Base-by-base conservation (phyloP, 495 filamentous ascomycete genomes). In the Neurospora cerealis region DNA sequence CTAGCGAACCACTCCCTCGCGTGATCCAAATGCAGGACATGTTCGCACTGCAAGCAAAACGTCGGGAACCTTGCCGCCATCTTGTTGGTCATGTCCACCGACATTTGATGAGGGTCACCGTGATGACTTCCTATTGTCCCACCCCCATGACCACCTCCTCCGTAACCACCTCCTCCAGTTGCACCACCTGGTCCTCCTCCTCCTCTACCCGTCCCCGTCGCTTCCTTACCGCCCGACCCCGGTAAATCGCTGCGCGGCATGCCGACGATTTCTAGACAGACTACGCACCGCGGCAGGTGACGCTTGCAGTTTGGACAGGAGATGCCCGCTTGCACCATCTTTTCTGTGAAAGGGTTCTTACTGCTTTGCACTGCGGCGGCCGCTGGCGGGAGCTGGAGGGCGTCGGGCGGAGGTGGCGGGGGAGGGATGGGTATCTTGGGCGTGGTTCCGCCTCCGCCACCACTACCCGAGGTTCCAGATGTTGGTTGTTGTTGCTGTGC, bases 11-110 rank as follows among this genome's bases (percentile, higher is more conserved):
- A 99, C 75, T 91, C 89, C 74, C 89, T 85, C 13, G 94, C 93
- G 81, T 98, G 96, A 77, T 95, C 90, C 17, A 92, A 89, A 81
- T 99, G 96, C 78, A 93, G 90, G 15, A 93, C 93, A 84, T 99
- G 96, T 77, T 93, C 92, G 80, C 96, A 99, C 73, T 88, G 88
- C 46, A 94, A 88, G 77, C 96, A 99, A 78, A 97, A 97, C 0
- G 90, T 91, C 69, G 95, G 87, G 72, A 88, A 87, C 60, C 84
- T 78, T 44, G 84, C 84, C 75, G 85, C 84, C 69, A 83, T 80
- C 28, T 83, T 75, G 54, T 83, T 79, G 8, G 85, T 86, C 41
- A 85, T 83, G 40, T 89, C 88, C 11, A 83, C 83, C 17, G 86
- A 83, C 24, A 84, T 82, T 40, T 90, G 89, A 17, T 85, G 86